Evolutionary conservation across 2,329 filamentous ascomycete genomes (phyloP).

Genomic region (Calonectria leucothoes): DNA sequence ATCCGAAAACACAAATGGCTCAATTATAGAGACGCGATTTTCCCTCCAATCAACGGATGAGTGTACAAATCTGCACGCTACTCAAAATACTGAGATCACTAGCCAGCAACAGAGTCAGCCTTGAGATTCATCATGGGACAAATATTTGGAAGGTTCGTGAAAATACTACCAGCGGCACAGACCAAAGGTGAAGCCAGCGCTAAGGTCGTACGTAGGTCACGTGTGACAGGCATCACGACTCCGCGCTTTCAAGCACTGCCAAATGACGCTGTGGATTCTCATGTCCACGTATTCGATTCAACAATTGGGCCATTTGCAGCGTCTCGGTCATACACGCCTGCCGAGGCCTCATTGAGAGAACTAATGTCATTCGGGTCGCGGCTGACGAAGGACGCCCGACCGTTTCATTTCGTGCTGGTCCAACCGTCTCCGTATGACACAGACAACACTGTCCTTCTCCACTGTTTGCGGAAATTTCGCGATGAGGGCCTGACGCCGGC

Average conservation of each 20-base stretch:
- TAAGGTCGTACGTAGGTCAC: not conserved
- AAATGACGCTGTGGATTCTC: not conserved
- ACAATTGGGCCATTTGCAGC: not conserved
- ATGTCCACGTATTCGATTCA: constrained; percentile 9
- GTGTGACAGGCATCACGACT: not conserved
- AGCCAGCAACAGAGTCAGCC: no score
- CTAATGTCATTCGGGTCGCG: not conserved
- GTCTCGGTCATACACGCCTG: constrained; percentile 1
- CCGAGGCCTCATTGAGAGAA: not conserved
- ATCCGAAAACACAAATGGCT: not conserved
- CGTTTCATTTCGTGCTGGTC: not conserved
- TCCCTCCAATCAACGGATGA: not conserved
- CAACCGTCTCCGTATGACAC: constrained; percentile 5
- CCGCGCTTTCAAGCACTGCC: not conserved
- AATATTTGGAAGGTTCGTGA: not conserved
- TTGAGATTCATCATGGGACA: not conserved
- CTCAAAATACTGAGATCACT: not conserved
- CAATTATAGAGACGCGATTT: not conserved
- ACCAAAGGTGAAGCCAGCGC: not conserved
- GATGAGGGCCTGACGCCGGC: not conserved
- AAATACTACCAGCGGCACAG: not conserved
- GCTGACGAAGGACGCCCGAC: not conserved
- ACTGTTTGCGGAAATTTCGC: not conserved
- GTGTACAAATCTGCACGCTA: not conserved
- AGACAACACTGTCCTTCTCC: constrained; percentile 5